Percentiles rank a stretch among this genome's conserved stretches.
Conservation (phyloP, 129 eudicot species). For the Helichrysum umbraculigerum region DNA sequence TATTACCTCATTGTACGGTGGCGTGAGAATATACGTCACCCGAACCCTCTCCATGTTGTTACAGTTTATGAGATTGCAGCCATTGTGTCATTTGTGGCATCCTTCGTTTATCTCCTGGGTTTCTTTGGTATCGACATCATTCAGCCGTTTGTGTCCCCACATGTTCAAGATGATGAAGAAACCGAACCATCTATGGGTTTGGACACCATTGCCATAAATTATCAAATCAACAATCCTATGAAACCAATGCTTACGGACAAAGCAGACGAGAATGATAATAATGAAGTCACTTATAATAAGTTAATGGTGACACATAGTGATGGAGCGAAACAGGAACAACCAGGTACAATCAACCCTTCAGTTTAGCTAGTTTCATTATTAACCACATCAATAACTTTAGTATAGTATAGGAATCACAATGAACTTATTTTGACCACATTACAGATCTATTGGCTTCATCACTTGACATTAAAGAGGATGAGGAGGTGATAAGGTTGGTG, state of each 20-base stretch:
- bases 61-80: slow-evolving; percentile 27
- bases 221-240: neutral
- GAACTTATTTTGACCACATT: neutral
- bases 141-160: slow-evolving; percentile 5
- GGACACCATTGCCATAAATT: neutral
- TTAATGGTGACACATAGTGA: neutral
- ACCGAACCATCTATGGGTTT: neutral
- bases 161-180: neutral
- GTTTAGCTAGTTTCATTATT: neutral
- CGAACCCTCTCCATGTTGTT: slow-evolving; percentile 32
- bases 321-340: neutral
- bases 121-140: slow-evolving; percentile 35
- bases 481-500: slow-evolving; percentile 43
- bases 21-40: slow-evolving; percentile 37
- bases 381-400: neutral
- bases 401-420: neutral
- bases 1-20: slow-evolving; percentile 34
- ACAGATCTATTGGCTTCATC: neutral
- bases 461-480: slow-evolving; percentile 30
- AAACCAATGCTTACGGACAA: neutral
- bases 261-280: neutral
- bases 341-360: neutral
- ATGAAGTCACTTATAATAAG: neutral
- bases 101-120: slow-evolving; percentile 40
- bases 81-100: slow-evolving; percentile 22